A percentile compares a stretch with the other conserved stretches of the same genome.
Conservation (phyloP, 768 basidiomycete species). For the Mycena vulgaris region DNA sequence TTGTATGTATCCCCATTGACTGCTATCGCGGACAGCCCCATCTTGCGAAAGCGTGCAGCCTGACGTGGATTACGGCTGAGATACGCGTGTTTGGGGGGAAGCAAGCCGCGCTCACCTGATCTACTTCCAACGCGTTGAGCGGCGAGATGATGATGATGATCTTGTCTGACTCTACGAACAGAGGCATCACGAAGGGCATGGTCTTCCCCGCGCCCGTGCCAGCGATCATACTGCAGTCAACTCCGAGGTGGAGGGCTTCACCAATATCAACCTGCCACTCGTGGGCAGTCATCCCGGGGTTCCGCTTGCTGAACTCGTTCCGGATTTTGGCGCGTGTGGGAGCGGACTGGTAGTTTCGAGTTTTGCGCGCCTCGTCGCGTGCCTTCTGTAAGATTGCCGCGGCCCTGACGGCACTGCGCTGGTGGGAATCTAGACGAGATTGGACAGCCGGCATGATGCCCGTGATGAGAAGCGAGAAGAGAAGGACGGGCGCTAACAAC, state of each 20-base stretch:
- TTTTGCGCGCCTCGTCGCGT: not conserved
- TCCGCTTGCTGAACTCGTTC: not conserved
- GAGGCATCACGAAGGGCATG: slow-evolving; percentile 34
- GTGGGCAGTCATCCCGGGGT: not conserved
- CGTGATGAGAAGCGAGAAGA: not conserved
- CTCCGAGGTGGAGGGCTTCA: slow-evolving; percentile 1
- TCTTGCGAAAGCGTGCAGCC: slow-evolving; percentile 28
- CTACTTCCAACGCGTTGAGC: slow-evolving; percentile 37
- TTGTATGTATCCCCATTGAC: slow-evolving; percentile 39
- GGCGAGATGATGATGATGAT: slow-evolving; percentile 39
- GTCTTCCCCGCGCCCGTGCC: slow-evolving; percentile 41
- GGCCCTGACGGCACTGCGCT: not conserved
- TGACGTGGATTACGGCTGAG: not conserved
- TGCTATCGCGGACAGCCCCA: slow-evolving; percentile 31
- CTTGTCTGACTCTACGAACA: slow-evolving; percentile 24
- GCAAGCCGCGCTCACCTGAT: slow-evolving; percentile 26
- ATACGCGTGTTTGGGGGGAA: not conserved
- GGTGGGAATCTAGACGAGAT: not conserved
- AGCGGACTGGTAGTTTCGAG: not conserved
- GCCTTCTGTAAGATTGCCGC: not conserved
- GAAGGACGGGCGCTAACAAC: not conserved
- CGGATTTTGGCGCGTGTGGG: slow-evolving; percentile 2
- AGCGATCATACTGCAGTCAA: slow-evolving; percentile 27
- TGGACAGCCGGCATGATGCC: not conserved
- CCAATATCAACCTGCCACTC: slow-evolving; percentile 10